phyloP scores from a whole-genome alignment of 2,329 filamentous ascomycete genomes.

The Xylariaceae sp. region DNA sequence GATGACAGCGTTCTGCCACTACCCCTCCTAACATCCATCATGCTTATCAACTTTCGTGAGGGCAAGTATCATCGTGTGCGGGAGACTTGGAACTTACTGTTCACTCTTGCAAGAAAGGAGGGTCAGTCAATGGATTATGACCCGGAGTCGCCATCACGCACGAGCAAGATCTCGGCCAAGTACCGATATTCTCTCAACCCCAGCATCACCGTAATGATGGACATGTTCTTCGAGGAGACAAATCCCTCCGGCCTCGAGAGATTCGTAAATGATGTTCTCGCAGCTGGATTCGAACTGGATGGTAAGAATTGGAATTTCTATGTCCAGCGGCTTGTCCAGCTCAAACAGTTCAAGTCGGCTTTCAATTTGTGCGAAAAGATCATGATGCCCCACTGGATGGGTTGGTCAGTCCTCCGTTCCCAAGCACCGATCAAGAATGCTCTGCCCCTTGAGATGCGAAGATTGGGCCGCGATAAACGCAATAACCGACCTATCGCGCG shows the following conservation, averaged over 20 bases:
- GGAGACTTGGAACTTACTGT: constrained; percentile 61
- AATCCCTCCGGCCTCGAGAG: constrained; percentile 45
- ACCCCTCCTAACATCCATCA: constrained; percentile 59
- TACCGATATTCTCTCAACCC: constrained; percentile 52
- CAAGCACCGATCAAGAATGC: constrained; percentile 24
- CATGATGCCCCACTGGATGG: constrained; percentile 75
- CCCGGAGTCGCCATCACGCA: constrained; percentile 28
- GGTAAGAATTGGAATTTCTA: constrained; percentile 78
- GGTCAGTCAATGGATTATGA: constrained; percentile 32
- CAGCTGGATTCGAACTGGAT: constrained; percentile 68
- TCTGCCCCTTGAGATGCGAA: no score
- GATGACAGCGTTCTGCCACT: constrained; percentile 42
- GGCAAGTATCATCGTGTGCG: constrained; percentile 57
- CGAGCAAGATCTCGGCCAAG: constrained; percentile 41
- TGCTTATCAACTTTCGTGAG: constrained; percentile 60
- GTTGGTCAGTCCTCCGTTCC: constrained; percentile 53
- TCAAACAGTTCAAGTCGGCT: constrained; percentile 59
- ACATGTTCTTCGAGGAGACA: constrained; percentile 37
- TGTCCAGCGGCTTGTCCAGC: constrained; percentile 62
- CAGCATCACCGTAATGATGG: constrained; percentile 47
- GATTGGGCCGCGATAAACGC: no score
- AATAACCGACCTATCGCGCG: constrained; percentile 40
- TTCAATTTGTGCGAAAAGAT: constrained; percentile 71
- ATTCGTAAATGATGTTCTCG: constrained; percentile 53
- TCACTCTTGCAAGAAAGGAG: constrained; percentile 47